Conservation (phyloP, 495 filamentous ascomycete genomes). For the Chaetomium cochliodes region DNA sequence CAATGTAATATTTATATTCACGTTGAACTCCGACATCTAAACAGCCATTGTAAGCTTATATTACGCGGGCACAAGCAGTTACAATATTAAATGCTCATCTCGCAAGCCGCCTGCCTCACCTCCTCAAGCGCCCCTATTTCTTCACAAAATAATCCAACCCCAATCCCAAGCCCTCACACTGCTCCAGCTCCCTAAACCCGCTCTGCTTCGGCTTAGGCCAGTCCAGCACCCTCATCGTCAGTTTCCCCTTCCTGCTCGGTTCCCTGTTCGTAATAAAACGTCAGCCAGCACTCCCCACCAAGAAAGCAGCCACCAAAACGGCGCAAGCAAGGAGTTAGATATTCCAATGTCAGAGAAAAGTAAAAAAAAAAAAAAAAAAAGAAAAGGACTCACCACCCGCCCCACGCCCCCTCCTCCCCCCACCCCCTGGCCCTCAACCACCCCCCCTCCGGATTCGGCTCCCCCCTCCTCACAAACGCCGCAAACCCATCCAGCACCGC, state of each 20-base stretch:
- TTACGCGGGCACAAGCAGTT: no score
- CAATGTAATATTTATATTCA: no score
- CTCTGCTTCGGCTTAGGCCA: constrained; percentile 30
- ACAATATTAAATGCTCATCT: not conserved
- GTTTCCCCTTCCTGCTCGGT: constrained; percentile 23
- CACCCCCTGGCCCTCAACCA: constrained; percentile 39
- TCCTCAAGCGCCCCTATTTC: not conserved
- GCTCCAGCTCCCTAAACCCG: constrained; percentile 34
- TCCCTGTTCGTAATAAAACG: constrained; percentile 9
- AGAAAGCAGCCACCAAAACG: no score
- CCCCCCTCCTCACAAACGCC: constrained; percentile 37
- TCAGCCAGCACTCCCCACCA: no score
- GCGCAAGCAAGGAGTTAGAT: no score
- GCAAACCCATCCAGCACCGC: constrained; percentile 39
- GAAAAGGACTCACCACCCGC: constrained; percentile 25
- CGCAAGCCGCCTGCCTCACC: not conserved
- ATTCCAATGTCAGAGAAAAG: no score
- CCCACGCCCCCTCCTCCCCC: constrained; percentile 22
- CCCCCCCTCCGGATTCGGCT: constrained; percentile 40
- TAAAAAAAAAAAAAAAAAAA: no score
- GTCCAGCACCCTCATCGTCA: constrained; percentile 39
- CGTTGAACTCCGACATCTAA: no score
- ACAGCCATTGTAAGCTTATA: no score
- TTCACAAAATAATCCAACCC: constrained; percentile 35
- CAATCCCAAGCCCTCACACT: constrained; percentile 38